A percentile compares a stretch with the other conserved stretches of the same genome.
Conservation (phyloP, 495 filamentous ascomycete species). For the Aspergillus cristatus region DNA sequence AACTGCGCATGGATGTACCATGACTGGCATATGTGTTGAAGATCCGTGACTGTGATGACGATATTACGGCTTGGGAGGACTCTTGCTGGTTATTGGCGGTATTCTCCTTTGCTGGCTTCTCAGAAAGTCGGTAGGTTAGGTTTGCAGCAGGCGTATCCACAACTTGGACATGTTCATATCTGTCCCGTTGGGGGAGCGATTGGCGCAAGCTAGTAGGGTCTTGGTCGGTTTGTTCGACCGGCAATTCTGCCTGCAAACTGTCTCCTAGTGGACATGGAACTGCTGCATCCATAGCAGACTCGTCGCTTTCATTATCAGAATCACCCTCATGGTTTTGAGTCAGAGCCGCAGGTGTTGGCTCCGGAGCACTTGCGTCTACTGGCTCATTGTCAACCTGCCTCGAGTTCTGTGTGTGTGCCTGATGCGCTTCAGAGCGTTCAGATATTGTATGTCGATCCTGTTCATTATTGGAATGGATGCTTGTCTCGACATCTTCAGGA, state of each 20-base stretch:
- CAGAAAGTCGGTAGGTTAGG: slow-evolving; percentile 5
- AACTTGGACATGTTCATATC: slow-evolving; percentile 26
- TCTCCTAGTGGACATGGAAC: slow-evolving; percentile 39
- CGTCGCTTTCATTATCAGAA: slow-evolving; percentile 27
- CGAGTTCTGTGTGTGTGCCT: too few relatives aligned
- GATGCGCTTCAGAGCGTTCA: neutral
- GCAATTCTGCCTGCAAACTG: slow-evolving; percentile 15
- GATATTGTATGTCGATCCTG: neutral
- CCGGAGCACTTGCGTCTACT: too few relatives aligned
- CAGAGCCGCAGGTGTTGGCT: neutral
- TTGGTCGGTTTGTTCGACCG: slow-evolving; percentile 19
- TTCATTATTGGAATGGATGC: neutral
- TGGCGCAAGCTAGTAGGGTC: slow-evolving; percentile 16
- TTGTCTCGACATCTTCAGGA: slow-evolving; percentile 16
- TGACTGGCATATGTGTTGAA: slow-evolving; percentile 21
- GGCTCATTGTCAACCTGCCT: too few relatives aligned
- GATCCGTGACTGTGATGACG: slow-evolving; percentile 30
- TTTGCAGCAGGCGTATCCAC: slow-evolving; percentile 21
- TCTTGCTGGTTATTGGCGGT: slow-evolving; percentile 2
- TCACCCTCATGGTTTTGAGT: slow-evolving; percentile 12
- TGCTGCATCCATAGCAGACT: slow-evolving; percentile 45
- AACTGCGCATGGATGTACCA: slow-evolving; percentile 16
- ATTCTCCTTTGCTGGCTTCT: slow-evolving; percentile 1
- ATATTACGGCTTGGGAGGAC: slow-evolving; percentile 20
- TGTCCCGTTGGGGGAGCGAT: slow-evolving; percentile 12